Base-by-base conservation (phyloP, 768 basidiomycete species). In the Piloderma croceum region DNA sequence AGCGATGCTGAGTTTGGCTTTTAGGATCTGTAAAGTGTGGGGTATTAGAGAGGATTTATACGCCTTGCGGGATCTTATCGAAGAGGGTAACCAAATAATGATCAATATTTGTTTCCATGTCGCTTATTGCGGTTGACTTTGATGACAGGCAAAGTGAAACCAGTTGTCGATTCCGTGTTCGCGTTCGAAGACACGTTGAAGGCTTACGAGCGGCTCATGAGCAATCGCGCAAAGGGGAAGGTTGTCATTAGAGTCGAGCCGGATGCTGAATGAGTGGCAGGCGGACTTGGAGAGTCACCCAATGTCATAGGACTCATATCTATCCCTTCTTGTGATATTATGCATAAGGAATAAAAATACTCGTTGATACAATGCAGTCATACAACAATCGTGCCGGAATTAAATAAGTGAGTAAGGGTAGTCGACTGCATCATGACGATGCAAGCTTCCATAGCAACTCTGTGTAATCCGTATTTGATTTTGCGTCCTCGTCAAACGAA, bases 121-220 rank as follows among this genome's bases (percentile, higher is more conserved):
- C 9, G 23, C 21, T 45, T 33, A 20, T 19, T 9, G 11, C 17
- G 29, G n/a, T 33, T 32, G 21, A 36, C 6, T 18, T 17, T 11
- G 34, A 36, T 34, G 12, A 7, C 41, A 79, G 73, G 74, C 17
- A 67, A 67, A 41, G 52, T 85, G 6, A 74, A 69, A 43, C 65
- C 77, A 1, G 50, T 70, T 1, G 66, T 86, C 3, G 83, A 87
- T 52, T 81, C 78, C 0, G 71, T 76, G 0, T 72, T 65, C 42
- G 59, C 54, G 3, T 83, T 84, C 36, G 67, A 74, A 24, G 76
- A 83, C 5, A 74, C 59, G 2, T 54, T 73, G 38, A 60, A 73
- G 42, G 86, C 83, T 1, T 89, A 82, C 51, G 78, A 81, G 10
- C 65, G 69, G 37, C 53, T 82, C 6, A 63, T 79, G 70, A 70